A percentile compares a stretch with the other conserved stretches of the same genome.
These are phyloP conservation scores for Eimeria acervulina DNA, from an alignment of 169 alveolate genomes.

Conservation along the genomic window DNA sequence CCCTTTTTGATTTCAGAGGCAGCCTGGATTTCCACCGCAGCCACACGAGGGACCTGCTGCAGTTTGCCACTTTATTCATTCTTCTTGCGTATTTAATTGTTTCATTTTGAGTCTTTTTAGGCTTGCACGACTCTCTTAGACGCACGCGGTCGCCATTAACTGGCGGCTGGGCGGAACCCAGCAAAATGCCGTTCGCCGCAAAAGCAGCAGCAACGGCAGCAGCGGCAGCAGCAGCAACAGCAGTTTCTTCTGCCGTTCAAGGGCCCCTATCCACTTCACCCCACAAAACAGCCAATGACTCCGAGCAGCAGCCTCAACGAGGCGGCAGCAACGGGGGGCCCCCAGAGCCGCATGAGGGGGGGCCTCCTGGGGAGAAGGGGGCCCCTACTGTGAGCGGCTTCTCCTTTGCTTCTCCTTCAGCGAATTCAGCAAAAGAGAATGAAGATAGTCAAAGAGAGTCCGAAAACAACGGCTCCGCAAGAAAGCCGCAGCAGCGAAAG, in stretches of 20 bases:
- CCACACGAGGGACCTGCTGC: not conserved
- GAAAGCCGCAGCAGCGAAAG: conserved; percentile 49
- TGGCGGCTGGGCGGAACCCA: not conserved
- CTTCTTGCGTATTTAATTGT: not conserved
- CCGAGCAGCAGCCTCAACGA: not conserved
- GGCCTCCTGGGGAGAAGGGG: not conserved
- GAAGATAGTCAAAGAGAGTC: not conserved
- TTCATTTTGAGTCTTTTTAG: not conserved
- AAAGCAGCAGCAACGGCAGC: not conserved
- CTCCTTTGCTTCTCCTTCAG: conserved; percentile 24
- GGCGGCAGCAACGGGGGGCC: not conserved
- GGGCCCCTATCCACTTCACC: not conserved
- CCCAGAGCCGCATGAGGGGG: not conserved
- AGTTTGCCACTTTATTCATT: not conserved
- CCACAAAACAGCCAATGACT: not conserved
- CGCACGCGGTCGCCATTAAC: not conserved
- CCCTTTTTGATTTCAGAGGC: not conserved
- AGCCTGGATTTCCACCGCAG: not conserved
- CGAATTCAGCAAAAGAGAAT: conserved; percentile 48
- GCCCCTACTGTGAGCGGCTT: not conserved
- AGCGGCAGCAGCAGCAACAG: conserved; percentile 27
- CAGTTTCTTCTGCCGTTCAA: not conserved
- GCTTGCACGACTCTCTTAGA: not conserved
- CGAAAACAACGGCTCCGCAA: not conserved
- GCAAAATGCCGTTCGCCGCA: conserved; percentile 20